A percentile compares a stretch with the other conserved stretches of the same genome.
These are phyloP conservation scores for Punctularia strigosozonata DNA, from an alignment of 768 basidiomycete species.

Conservation along the genomic window DNA sequence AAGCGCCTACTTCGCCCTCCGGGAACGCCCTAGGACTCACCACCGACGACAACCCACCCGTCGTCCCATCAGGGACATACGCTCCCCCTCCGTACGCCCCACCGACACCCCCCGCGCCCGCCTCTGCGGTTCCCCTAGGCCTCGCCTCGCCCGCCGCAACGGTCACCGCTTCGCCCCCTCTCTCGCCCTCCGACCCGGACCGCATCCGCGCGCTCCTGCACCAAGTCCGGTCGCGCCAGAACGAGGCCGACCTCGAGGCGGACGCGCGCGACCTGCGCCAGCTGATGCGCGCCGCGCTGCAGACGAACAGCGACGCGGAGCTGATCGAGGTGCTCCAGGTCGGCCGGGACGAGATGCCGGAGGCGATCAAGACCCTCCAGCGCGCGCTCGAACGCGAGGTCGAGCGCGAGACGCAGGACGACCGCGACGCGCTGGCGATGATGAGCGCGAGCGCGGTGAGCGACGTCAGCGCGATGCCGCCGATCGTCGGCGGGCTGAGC, in stretches of 20 bases:
- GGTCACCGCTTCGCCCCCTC: not conserved
- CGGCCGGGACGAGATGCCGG: conserved; percentile 58
- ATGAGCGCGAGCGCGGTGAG: not conserved
- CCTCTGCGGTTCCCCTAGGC: not conserved
- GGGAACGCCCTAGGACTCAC: not conserved
- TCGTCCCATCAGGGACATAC: not conserved
- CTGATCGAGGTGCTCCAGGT: conserved; percentile 55
- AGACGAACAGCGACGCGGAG: conserved; percentile 46
- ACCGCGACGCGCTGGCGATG: conserved; percentile 6
- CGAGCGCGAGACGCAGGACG: conserved; percentile 18
- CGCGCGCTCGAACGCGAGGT: conserved; percentile 43
- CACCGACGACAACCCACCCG: not conserved
- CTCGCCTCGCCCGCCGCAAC: not conserved
- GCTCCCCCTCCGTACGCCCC: not conserved
- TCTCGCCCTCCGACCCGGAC: not conserved
- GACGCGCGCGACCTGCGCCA: conserved; percentile 47
- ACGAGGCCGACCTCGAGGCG: conserved; percentile 31
- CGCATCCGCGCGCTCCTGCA: conserved; percentile 14
- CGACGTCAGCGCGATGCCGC: conserved; percentile 1
- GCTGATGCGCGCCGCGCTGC: conserved; percentile 47
- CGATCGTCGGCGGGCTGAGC: not conserved
- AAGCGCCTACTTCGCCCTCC: not conserved
- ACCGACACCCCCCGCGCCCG: not conserved
- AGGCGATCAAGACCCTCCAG: conserved; percentile 73
- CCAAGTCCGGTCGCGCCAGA: conserved; percentile 24